A percentile compares a stretch with the other conserved stretches of the same genome.
Evolutionary conservation across 192 early-diverging fungal species (phyloP).

Genomic region (Ambispora gerdemannii): DNA sequence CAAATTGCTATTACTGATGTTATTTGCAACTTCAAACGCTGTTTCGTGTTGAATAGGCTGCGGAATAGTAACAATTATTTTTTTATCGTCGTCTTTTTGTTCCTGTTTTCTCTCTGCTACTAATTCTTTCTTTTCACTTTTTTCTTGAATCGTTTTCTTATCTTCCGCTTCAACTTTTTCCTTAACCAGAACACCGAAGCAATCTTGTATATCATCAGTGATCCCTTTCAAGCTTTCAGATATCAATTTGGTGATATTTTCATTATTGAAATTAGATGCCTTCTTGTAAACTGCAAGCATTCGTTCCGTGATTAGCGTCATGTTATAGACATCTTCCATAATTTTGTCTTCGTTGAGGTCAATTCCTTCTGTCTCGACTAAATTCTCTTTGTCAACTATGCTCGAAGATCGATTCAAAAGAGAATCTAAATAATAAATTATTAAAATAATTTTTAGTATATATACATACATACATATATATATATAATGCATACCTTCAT

Average conservation of each 20-base stretch:
- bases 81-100: no score
- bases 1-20: neutral
- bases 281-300: constrained; percentile 21
- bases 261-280: constrained; percentile 13
- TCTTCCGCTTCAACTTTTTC: no score
- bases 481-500: no score
- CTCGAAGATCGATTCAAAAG: neutral
- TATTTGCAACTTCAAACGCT: no score
- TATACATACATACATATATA: no score
- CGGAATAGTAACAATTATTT: no score
- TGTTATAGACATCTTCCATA: constrained; percentile 5
- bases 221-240: constrained; percentile 22
- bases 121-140: no score
- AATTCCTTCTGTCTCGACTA: constrained; percentile 4
- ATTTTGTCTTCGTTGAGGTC: constrained; percentile 23
- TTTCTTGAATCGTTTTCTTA: no score
- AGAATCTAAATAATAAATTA: neutral
- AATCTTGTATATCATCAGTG: constrained; percentile 21
- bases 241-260: constrained; percentile 23
- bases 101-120: no score
- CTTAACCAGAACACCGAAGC: no score
- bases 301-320: constrained; percentile 17
- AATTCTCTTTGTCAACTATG: neutral
- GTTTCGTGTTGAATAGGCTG: no score
- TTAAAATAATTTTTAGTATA: neutral